Percentiles rank a stretch among this genome's conserved stretches.
These are phyloP conservation scores for Candida frijolesensis DNA, from an alignment of 1,139 yeast species.

Conservation along the genomic window DNA sequence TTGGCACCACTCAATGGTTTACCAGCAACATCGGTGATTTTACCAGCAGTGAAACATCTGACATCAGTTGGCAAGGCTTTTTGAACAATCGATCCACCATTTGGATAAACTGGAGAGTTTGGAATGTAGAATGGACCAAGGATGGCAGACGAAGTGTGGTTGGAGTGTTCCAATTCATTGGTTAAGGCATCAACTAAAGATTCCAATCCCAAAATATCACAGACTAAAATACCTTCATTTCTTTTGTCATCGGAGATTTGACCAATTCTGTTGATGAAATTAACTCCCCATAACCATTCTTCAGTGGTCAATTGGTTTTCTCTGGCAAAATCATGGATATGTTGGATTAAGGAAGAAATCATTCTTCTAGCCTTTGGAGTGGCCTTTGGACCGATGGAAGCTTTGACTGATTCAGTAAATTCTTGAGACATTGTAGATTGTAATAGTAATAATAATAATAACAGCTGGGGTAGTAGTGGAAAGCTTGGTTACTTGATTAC, in stretches of 20 bases:
- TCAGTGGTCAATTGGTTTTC: slow-evolving; percentile 20
- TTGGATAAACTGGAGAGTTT: slow-evolving; percentile 26
- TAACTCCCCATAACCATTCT: slow-evolving; percentile 19
- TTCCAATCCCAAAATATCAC: slow-evolving; percentile 19
- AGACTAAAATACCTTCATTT: slow-evolving; percentile 19
- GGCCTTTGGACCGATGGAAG: slow-evolving; percentile 31
- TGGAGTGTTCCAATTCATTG: slow-evolving; percentile 21
- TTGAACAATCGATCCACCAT: slow-evolving; percentile 30
- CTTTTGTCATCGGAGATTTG: slow-evolving; percentile 18
- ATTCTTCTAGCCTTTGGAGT: slow-evolving; percentile 26
- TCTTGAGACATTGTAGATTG: slow-evolving; percentile 23
- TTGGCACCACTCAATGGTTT: slow-evolving; percentile 18
- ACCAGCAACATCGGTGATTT: slow-evolving; percentile 19
- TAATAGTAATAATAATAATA: not conserved
- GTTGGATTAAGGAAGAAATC: slow-evolving; percentile 23
- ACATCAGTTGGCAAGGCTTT: slow-evolving; percentile 22
- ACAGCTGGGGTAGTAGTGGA: not conserved
- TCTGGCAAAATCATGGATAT: slow-evolving; percentile 19
- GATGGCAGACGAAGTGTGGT: slow-evolving; percentile 31
- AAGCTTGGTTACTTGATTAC: too few relatives aligned
- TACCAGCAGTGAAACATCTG: slow-evolving; percentile 25
- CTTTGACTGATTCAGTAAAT: slow-evolving; percentile 27
- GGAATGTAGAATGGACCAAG: slow-evolving; percentile 33
- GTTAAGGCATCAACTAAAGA: slow-evolving; percentile 21
- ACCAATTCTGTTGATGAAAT: slow-evolving; percentile 19